A percentile compares a stretch with the other conserved stretches of the same genome.
These are phyloP conservation scores for Leccinum imitatum DNA, from an alignment of 768 basidiomycete genomes.

Conservation along the genomic window DNA sequence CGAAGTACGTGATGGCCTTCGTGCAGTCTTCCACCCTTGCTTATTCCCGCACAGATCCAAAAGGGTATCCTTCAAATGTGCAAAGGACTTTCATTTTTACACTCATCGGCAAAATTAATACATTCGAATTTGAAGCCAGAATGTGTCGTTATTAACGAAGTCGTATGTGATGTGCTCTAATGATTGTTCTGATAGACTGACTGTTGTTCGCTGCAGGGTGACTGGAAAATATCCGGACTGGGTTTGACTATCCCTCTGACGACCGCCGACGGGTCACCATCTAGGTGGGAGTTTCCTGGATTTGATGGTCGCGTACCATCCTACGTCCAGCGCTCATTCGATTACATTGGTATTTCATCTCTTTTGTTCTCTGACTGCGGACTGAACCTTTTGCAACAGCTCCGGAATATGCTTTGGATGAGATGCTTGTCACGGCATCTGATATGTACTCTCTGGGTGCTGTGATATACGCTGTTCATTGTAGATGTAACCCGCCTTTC, in stretches of 20 bases:
- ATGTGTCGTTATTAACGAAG: conserved; percentile 83
- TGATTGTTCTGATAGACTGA: conserved; percentile 1
- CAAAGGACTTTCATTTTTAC: conserved; percentile 88
- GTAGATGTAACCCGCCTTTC: conserved; percentile 84
- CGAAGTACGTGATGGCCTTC: conserved; percentile 55
- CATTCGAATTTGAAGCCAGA: conserved; percentile 91
- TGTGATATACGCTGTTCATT: conserved; percentile 88
- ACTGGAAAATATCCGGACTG: conserved; percentile 96
- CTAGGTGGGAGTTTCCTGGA: conserved; percentile 89
- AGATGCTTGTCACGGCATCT: conserved; percentile 79
- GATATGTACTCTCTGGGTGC: conserved; percentile 95
- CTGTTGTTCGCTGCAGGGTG: conserved; percentile 60
- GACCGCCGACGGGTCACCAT: conserved; percentile 63
- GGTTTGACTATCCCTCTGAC: conserved; percentile 81
- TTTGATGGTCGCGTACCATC: conserved; percentile 78
- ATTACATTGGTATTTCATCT: conserved; percentile 75
- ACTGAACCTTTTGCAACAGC: conserved; percentile 46
- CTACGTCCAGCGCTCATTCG: conserved; percentile 88
- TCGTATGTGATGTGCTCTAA: conserved; percentile 49
- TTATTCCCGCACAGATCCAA: conserved; percentile 62
- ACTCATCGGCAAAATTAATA: conserved; percentile 87
- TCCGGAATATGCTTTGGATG: conserved; percentile 93
- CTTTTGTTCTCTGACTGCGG: not conserved
- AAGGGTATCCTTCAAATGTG: conserved; percentile 94
- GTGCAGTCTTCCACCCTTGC: conserved; percentile 2